Evolutionary conservation across 1,284 basidiomycete species (phyloP).

Genomic region (Heterobasidion parviporum): DNA sequence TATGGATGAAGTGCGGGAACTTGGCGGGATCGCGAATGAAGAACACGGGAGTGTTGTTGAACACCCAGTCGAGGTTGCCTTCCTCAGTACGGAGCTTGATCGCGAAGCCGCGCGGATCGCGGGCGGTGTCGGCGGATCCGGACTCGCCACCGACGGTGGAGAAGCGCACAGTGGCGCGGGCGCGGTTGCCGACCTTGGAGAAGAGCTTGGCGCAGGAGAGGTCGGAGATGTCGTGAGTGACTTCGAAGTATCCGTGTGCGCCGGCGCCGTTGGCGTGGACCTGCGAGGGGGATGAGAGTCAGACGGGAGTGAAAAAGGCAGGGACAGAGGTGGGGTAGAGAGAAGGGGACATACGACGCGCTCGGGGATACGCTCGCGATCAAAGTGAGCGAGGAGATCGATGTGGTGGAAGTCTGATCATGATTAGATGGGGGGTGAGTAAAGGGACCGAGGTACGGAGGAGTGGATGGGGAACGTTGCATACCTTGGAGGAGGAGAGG

Average conservation of each 20-base stretch:
- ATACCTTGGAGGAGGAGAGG: conserved; percentile 81
- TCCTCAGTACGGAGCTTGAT: conserved; percentile 87
- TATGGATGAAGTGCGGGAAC: conserved; percentile 93
- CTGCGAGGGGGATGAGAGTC: conserved; percentile 21
- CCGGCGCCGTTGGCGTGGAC: conserved; percentile 84
- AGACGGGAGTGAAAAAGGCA: conserved; percentile 2
- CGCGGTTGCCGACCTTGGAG: conserved; percentile 62
- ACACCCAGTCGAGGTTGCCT: conserved; percentile 88
- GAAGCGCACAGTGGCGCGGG: conserved; percentile 73
- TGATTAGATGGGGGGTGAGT: conserved; percentile 1
- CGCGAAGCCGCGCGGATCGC: conserved; percentile 89
- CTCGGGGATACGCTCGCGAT: conserved; percentile 93
- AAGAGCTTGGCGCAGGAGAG: conserved; percentile 72
- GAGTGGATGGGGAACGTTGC: conserved; percentile 11
- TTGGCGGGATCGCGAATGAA: conserved; percentile 81
- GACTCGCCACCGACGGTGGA: conserved; percentile 84
- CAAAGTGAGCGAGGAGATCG: conserved; percentile 86
- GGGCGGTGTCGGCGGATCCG: conserved; percentile 85
- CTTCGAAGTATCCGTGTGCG: conserved; percentile 88
- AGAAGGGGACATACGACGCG: conserved; percentile 56
- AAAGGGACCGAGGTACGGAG: not conserved
- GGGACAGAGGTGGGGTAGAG: not conserved
- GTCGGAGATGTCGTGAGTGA: conserved; percentile 78
- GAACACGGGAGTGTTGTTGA: conserved; percentile 90
- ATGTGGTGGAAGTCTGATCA: conserved; percentile 79